Evolutionary conservation across 768 basidiomycete species (phyloP).

Genomic region (Collybia nuda): DNA sequence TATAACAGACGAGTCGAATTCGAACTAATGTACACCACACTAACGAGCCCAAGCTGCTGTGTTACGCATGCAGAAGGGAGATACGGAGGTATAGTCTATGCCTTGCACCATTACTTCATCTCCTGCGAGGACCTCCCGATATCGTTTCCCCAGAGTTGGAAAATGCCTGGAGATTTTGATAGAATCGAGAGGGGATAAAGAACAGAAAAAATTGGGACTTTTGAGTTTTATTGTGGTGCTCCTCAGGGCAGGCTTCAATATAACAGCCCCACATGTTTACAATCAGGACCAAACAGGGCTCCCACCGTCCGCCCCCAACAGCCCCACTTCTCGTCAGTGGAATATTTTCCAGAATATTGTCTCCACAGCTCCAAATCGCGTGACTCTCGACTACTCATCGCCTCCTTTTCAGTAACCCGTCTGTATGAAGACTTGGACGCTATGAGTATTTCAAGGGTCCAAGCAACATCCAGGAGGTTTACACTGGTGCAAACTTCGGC

Average conservation of each 20-base stretch:
- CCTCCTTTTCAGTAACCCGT: too few relatives aligned
- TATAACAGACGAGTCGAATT: background rate
- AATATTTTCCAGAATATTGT: too few relatives aligned
- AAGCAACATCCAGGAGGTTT: too few relatives aligned
- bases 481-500: too few relatives aligned
- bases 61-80: slow-evolving; percentile 57
- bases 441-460: too few relatives aligned
- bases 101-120: slow-evolving; percentile 88
- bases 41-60: slow-evolving; percentile 78
- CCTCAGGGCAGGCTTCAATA: slow-evolving; percentile 1
- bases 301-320: too few relatives aligned
- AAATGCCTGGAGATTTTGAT: slow-evolving; percentile 29
- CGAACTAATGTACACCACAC: slow-evolving; percentile 71
- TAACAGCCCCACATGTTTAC: background rate
- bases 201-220: too few relatives aligned
- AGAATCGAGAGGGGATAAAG: slow-evolving; percentile 45
- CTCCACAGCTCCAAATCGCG: too few relatives aligned
- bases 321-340: too few relatives aligned
- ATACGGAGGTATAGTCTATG: slow-evolving; percentile 90
- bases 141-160: slow-evolving; percentile 38
- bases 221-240: background rate
- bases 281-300: too few relatives aligned
- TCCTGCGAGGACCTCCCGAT: slow-evolving; percentile 77
- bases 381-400: too few relatives aligned
- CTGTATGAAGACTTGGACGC: too few relatives aligned